Evolutionary conservation across 2,329 filamentous ascomycete species (phyloP).

Genomic region (Stromatinia cepivora): DNA sequence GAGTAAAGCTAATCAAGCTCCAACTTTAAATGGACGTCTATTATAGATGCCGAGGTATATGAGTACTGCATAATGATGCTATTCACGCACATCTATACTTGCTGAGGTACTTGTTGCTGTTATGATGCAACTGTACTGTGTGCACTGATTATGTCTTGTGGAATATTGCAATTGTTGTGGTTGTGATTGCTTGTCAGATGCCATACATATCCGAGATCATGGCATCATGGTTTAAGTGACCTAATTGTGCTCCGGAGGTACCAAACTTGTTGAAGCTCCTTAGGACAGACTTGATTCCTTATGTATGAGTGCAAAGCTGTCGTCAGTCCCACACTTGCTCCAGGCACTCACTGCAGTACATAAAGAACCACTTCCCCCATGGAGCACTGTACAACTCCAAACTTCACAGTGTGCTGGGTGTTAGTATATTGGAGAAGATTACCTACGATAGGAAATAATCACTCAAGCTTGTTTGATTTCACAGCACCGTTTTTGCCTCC

Average conservation of each 20-base stretch:
- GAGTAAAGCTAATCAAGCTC: constrained; percentile 20
- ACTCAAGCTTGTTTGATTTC: not conserved
- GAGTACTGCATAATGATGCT: not conserved
- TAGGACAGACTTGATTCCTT: not conserved
- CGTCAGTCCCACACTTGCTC: not conserved
- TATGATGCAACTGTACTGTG: not conserved
- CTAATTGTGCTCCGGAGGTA: not conserved
- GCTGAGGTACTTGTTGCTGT: not conserved
- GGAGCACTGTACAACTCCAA: not conserved
- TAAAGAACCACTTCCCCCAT: not conserved
- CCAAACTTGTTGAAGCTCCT: not conserved
- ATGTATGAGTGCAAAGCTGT: not conserved
- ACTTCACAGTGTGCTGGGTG: not conserved
- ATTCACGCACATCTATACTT: not conserved
- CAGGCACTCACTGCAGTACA: fast-evolving
- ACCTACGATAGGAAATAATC: not conserved
- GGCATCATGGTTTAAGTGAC: not conserved
- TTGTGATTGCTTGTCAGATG: not conserved
- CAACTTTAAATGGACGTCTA: constrained; percentile 21
- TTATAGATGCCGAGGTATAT: constrained; percentile 2
- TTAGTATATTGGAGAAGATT: not conserved
- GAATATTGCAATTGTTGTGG: not conserved
- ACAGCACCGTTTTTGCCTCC: too few relatives aligned
- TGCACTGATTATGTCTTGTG: too few relatives aligned
- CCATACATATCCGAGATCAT: not conserved